A percentile compares a stretch with the other conserved stretches of the same genome.
Evolutionary conservation across 257 asterid species (phyloP).

Genomic region (Jasminum sambac): DNA sequence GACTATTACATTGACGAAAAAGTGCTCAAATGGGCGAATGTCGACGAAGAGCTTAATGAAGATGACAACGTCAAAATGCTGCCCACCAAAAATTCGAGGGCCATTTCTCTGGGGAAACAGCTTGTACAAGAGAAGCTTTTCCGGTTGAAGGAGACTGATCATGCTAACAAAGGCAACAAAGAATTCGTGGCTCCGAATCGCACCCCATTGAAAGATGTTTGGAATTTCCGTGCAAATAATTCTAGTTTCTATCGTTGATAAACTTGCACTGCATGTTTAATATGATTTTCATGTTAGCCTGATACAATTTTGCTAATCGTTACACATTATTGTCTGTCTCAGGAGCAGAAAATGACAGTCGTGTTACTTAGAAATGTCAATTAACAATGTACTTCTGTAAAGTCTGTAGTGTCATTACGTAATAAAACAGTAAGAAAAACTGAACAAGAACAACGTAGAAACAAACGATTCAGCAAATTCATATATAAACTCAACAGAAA

Average conservation of each 20-base stretch:
- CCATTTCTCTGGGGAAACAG: constrained; percentile 64
- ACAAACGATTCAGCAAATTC: constrained; percentile 10
- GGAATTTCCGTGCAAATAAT: constrained; percentile 26
- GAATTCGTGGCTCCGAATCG: constrained; percentile 23
- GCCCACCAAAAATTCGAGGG: constrained; percentile 28
- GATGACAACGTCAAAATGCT: constrained; percentile 19
- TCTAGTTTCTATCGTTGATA: not conserved
- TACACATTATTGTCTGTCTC: too few species aligned
- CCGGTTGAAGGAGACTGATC: constrained; percentile 36
- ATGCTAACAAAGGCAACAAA: constrained; percentile 14
- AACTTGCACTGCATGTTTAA: not conserved
- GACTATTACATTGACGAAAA: constrained; percentile 14
- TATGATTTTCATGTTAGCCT: not conserved
- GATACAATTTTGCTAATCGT: too few species aligned
- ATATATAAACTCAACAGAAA: not conserved
- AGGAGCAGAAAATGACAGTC: too few species aligned
- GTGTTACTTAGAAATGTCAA: too few species aligned
- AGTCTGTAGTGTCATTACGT: not conserved
- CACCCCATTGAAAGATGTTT: constrained; percentile 52
- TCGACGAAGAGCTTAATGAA: constrained; percentile 1
- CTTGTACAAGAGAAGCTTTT: constrained; percentile 65
- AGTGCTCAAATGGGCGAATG: constrained; percentile 8
- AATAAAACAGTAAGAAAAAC: not conserved
- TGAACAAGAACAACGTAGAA: not conserved
- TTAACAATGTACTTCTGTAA: constrained; percentile 10